Evolutionary conservation across 1,284 basidiomycete species (phyloP), one percentile per base, ranked within the genome.

Genomic region (Ceratobasidium sp.): DNA sequence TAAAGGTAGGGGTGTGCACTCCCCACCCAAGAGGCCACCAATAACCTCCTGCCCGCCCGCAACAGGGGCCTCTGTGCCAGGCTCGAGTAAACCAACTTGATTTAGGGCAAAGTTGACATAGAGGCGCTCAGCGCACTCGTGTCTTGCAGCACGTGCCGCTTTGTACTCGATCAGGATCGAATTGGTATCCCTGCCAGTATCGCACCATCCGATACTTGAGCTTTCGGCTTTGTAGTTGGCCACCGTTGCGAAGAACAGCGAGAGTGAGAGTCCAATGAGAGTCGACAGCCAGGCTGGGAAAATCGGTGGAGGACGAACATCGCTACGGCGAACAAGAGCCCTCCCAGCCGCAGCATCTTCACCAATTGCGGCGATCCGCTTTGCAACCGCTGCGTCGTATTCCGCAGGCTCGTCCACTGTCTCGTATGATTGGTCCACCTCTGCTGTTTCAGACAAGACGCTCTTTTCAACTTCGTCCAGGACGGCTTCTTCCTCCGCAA

Each of bases 1-100:
- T 38, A 90, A 75, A 7, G 86, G 83, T 33, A 84, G 81, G 60
- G 84, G 79, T 56, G 89, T 84, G 79, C 87, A 88, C 14, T 82
- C 78, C 72, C 80, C 81, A 70, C 81, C 81, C 30, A 70, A n/a
- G 11, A 70, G 25, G 6, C 54, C 67, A 25, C 60, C 67, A 6
- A 70, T 30, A 18, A 70, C 38, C 18, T 70, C 67, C 44, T 70
- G 56, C 18, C 30, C 48, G 21, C 30, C 46, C 9, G 54, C 56
- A 11, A 59, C 38, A 21, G 18, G 8, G 12, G 49, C 30, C 18
- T 28, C 67, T n/a, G 56, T n/a, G 18, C 28, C 46, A 23, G 67
- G 23, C 16, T 60, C 56, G 25, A 70, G 56, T 33, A 70, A 23
- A 1, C 67, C 67, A 49, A 70, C 40, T 4, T 42, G 40, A 16